Base-by-base conservation (phyloP, 2,329 filamentous ascomycete species). In the Metarhizium rileyi region DNA sequence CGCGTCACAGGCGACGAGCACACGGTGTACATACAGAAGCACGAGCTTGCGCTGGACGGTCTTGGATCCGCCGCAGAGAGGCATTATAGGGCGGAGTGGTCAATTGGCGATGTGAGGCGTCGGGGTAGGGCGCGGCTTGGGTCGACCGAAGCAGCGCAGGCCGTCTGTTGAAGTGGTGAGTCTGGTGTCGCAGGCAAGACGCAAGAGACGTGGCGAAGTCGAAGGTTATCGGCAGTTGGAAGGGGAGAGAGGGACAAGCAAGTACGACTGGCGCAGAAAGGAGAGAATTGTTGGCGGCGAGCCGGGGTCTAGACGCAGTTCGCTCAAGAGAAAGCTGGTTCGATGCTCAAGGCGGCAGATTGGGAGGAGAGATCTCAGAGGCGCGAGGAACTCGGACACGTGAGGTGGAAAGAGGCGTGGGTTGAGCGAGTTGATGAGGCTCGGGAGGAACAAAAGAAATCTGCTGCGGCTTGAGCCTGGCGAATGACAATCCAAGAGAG, bases 41-140 rank as follows among this genome's bases (percentile, higher is more conserved):
- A 96, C 90, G 72, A 96, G 86, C 83, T 96, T 96, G 73, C 90
- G 87, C 80, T 94, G 87, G 61, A 91, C 88, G 50, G 87, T 90
- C 75, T 94, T 88, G 55, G 80, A 83, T 58, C 84, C 82, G 62
- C 84, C 83, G 66, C 85, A 86, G 55, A 72, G 64, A 63, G 66
- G 47, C 51, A 52, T 51, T 22, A 47, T 47, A 27, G 26, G 18
- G 33, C 40, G 33, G 42, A 12, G 26, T 25, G 23, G 33, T 33
- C 44, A 44, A 47, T 14, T 7, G 30, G n/a, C 23, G 22, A 43
- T 35, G 33, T 38, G 36, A 20, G 30, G 51, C 16, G 47, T 35
- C 28, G 30, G 44, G 16, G 46, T n/a, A n/a, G 40, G n/a, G 3
- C 27, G 36, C 35, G 41, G 14, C 33, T 26, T 26, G 40, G n/a